Percentiles rank a stretch among this genome's conserved stretches.
These are phyloP conservation scores for Aspergillus ibericus DNA, from an alignment of 2,329 filamentous ascomycete species.

Conservation along the genomic window DNA sequence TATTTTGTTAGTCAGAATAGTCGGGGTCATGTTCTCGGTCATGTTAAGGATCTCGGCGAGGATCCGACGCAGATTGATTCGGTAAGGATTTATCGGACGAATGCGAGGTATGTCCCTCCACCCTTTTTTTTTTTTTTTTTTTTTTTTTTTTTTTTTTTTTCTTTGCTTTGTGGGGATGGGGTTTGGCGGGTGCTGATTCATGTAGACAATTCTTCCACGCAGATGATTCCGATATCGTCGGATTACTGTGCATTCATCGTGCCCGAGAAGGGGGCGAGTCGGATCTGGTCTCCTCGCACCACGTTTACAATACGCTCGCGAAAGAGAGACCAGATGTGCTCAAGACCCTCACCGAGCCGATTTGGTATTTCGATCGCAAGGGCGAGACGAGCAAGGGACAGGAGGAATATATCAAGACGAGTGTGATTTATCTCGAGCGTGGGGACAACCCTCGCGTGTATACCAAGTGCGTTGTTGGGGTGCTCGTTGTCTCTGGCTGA, in stretches of 20 bases:
- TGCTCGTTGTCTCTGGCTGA: background rate
- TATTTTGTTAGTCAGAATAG: constrained; percentile 88
- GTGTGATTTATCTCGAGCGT: constrained; percentile 75
- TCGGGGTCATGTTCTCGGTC: constrained; percentile 79
- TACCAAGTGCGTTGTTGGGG: constrained; percentile 57
- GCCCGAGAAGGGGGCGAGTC: constrained; percentile 81
- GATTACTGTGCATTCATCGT: constrained; percentile 75
- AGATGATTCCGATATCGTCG: constrained; percentile 80
- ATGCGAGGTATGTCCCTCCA: too few species aligned
- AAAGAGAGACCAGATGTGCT: constrained; percentile 74
- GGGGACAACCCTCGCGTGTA: constrained; percentile 67
- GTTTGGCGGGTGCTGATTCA: background rate
- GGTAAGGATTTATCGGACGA: constrained; percentile 87
- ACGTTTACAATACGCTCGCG: constrained; percentile 79
- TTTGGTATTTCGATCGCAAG: constrained; percentile 93
- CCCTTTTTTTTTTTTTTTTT: constrained; percentile 27
- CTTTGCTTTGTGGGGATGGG: too few species aligned
- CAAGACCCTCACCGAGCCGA: constrained; percentile 69
- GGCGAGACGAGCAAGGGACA: constrained; percentile 75
- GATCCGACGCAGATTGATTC: constrained; percentile 78
- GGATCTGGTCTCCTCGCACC: constrained; percentile 75
- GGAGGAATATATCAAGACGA: constrained; percentile 70
- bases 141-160: constrained; percentile 13
- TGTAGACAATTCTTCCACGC: constrained; percentile 77
- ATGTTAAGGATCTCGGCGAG: constrained; percentile 85